These are phyloP conservation scores for Fusarium beomiforme DNA, from an alignment of 2,329 filamentous ascomycete species.

Conservation along the genomic window DNA sequence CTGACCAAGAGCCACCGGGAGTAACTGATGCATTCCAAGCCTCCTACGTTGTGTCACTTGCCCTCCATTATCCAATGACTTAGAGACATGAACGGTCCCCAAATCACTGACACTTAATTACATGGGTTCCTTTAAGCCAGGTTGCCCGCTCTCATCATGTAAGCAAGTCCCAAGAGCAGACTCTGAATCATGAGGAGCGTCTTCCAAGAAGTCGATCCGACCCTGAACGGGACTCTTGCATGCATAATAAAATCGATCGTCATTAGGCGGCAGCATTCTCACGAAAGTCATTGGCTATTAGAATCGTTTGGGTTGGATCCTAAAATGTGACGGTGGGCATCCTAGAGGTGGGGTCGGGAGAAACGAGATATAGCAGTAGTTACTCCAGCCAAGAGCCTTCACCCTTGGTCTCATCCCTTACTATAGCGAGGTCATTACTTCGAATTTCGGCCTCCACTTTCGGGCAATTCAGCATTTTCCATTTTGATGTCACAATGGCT, in stretches of 20 bases:
- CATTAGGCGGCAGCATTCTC: conserved; percentile 13
- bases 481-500: background rate
- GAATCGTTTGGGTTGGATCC: background rate
- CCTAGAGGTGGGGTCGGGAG: background rate
- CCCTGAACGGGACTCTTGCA: background rate
- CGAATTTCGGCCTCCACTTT: background rate
- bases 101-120: background rate
- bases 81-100: background rate
- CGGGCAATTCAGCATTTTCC: background rate
- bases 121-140: background rate
- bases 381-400: background rate
- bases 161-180: no score
- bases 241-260: background rate
- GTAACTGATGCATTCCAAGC: background rate
- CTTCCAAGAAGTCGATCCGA: background rate
- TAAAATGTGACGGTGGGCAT: background rate
- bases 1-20: background rate
- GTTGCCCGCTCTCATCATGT: background rate
- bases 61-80: background rate
- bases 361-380: background rate
- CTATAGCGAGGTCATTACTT: background rate
- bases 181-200: background rate
- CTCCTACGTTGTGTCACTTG: background rate
- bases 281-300: background rate
- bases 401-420: background rate